These are phyloP conservation scores for Pezicula carpinea DNA, from an alignment of 2,329 filamentous ascomycete species.

Conservation along the genomic window DNA sequence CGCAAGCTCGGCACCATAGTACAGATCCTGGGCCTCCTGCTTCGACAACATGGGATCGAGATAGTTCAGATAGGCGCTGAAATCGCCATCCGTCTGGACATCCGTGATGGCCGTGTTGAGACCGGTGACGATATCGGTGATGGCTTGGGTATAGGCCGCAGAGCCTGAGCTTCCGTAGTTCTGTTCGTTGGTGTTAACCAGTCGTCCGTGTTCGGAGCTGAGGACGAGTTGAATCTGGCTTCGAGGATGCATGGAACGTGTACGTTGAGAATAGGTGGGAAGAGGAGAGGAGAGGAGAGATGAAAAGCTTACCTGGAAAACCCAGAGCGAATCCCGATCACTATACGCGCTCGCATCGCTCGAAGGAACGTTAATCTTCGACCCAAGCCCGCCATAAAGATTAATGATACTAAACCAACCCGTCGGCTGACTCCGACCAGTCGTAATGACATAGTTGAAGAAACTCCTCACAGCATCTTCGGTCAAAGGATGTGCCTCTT, in stretches of 20 bases:
- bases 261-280: too few relatives aligned
- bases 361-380: slow-evolving; percentile 11
- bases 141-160: slow-evolving; percentile 10
- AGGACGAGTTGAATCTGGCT: too few relatives aligned
- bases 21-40: slow-evolving; percentile 9
- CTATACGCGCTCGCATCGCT: slow-evolving; percentile 9
- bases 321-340: slow-evolving; percentile 17
- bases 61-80: slow-evolving; percentile 22
- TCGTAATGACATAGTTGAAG: slow-evolving; percentile 5
- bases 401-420: slow-evolving; percentile 19
- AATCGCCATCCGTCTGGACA: slow-evolving; percentile 21
- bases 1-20: slow-evolving; percentile 20
- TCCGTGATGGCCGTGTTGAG: slow-evolving; percentile 14
- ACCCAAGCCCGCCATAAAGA: slow-evolving; percentile 16
- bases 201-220: not conserved
- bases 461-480: slow-evolving; percentile 6
- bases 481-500: slow-evolving; percentile 7
- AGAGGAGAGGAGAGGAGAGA: too few relatives aligned
- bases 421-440: not conserved
- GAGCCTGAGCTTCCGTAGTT: slow-evolving; percentile 14
- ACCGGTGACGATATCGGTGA: slow-evolving; percentile 9
- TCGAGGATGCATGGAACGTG: too few relatives aligned
- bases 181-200: not conserved
- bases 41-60: slow-evolving; percentile 16
- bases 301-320: slow-evolving; percentile 8